Conservation (phyloP, 139 green algal species). For the Picochlorum sp. region DNA sequence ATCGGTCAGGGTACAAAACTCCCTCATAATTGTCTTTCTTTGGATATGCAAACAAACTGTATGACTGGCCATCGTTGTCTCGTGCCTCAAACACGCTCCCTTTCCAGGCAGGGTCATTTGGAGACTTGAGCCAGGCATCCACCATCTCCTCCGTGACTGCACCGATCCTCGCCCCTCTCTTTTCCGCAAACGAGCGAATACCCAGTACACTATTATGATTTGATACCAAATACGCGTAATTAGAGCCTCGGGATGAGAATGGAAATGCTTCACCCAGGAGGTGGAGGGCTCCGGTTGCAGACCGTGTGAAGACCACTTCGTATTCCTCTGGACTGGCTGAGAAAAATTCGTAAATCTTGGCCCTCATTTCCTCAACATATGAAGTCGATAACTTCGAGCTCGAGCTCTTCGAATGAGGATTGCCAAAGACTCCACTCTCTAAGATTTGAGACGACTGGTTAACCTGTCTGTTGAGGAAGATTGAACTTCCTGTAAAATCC, state of each 20-base stretch:
- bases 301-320: not conserved
- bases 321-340: not conserved
- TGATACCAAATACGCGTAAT: conserved; percentile 47
- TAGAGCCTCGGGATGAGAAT: conserved; percentile 38
- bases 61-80: conserved; percentile 20
- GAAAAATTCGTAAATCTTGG: not conserved
- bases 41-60: conserved; percentile 60
- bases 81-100: conserved; percentile 14
- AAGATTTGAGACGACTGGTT: not conserved
- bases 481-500: not conserved
- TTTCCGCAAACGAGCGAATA: conserved; percentile 53
- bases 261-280: conserved; percentile 75
- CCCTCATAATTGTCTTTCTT: conserved; percentile 84
- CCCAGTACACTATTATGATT: conserved; percentile 84
- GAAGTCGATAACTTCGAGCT: not conserved
- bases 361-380: not conserved
- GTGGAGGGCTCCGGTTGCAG: conserved; percentile 46
- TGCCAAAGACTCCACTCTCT: not conserved
- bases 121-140: not conserved
- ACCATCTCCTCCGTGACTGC: not conserved
- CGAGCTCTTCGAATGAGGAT: conserved; percentile 2
- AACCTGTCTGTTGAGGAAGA: not conserved
- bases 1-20: conserved; percentile 25
- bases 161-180: conserved; percentile 12
- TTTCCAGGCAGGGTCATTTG: conserved; percentile 3